A percentile compares a stretch with the other conserved stretches of the same genome.
phyloP scores from a whole-genome alignment of 257 asterid genomes.

The Linaria vulgaris region DNA sequence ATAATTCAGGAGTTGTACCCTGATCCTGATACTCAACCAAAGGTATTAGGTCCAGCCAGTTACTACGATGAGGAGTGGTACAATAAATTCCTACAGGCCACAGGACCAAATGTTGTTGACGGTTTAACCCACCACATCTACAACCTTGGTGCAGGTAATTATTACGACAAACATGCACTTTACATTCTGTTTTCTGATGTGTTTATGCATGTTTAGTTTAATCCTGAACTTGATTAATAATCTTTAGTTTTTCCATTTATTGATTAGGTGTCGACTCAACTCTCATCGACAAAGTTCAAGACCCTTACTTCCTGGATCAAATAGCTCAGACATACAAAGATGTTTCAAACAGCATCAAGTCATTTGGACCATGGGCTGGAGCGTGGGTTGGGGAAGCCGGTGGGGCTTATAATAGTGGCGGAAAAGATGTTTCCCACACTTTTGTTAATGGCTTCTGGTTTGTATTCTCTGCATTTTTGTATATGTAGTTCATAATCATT shows the following conservation, averaged over 20 bases:
- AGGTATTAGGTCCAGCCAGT: slow-evolving; percentile 75
- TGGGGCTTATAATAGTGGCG: slow-evolving; percentile 89
- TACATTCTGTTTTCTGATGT: too few species aligned
- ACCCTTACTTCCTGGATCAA: slow-evolving; percentile 57
- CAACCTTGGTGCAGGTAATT: slow-evolving; percentile 80
- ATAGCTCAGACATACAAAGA: slow-evolving; percentile 50
- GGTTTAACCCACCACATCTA: slow-evolving; percentile 84
- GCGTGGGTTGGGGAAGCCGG: slow-evolving; percentile 95
- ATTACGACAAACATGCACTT: too few species aligned
- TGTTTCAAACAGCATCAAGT: slow-evolving; percentile 30
- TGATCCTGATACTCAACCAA: slow-evolving; percentile 41
- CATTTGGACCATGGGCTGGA: slow-evolving; percentile 57
- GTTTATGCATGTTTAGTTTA: too few species aligned
- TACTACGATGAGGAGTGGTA: slow-evolving; percentile 70
- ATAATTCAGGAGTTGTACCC: slow-evolving; percentile 49
- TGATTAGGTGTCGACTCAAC: slow-evolving; percentile 56
- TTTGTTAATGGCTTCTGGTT: slow-evolving; percentile 85
- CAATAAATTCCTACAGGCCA: slow-evolving; percentile 41
- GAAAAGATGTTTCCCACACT: slow-evolving; percentile 65
- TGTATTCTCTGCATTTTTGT: too few species aligned
- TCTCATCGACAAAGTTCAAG: slow-evolving; percentile 59
- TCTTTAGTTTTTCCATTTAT: not conserved
- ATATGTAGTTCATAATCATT: too few species aligned
- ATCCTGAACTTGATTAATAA: not conserved
- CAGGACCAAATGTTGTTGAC: slow-evolving; percentile 60